Evolutionary conservation across 2,329 filamentous ascomycete genomes (phyloP), one percentile per base, ranked within the genome.

Genomic region (Zarea fungicola): DNA sequence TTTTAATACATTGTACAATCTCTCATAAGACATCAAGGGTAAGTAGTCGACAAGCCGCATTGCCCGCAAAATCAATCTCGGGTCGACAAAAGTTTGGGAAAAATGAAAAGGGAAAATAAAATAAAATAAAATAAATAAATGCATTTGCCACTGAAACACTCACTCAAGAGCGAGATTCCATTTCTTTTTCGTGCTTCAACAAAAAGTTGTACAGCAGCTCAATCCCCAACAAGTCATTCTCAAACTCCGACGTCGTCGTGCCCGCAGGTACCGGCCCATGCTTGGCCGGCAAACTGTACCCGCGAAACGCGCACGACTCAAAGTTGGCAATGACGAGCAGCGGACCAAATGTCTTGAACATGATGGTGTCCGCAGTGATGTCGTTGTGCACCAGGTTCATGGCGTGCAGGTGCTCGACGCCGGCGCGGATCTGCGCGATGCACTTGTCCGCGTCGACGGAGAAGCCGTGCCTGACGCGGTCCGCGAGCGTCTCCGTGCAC

Each of bases 321-420:
- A 46, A 46, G 23, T 46, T 34, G 13, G 37, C 18, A 4, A 46
- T 13, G 1, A 36, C 42, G 4, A 46, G 11, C 0, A 6, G 16
- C 3, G 32, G 23, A 9, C 42, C 32, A 5, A 11, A 9, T 6
- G 35, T 5, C 3, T 19, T 34, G 16, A 46, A 46, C 42, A 46
- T 46, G 32, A 46, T 16, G 13, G 36, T 46, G 6, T 46, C 42
- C 22, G 16, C 7, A 5, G 16, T 18, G 5, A 46, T 19, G 19
- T 46, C 42, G 14, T 46, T 46, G 25, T 46, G 42, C 16, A 46
- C 42, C 3, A 46, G 23, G 11, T 29, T 16, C 22, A 29, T 11
- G 4, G 22, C 32, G 11, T 46, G 42, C 6, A 46, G 16, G 16
- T 37, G 42, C 1, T 13, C 7, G 5, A 46, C 1, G 2, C 32